Evolutionary conservation across 139 green algal genomes (phyloP), one percentile per base, ranked within the genome.

Genomic region (Closterium sp.): DNA sequence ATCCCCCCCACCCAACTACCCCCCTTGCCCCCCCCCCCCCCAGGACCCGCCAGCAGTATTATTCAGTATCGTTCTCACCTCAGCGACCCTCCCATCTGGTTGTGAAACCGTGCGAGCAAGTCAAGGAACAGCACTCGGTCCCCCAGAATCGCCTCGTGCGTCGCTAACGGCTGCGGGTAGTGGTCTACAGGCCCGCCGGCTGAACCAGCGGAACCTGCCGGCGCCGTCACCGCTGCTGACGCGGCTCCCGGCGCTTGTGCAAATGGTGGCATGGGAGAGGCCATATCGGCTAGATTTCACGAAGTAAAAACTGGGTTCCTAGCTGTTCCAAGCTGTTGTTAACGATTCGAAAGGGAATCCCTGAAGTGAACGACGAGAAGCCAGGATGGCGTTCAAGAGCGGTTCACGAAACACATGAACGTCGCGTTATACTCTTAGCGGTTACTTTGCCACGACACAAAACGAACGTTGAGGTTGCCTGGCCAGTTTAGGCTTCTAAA

Each of bases 141-240:
- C 13, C 29, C 88, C 88, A 91, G 29, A 85, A 91, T 31, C 29
- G 88, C 88, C 42, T 91, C 88, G 88, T 91, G 88, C 29, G 42
- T 88, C 28, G 88, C 88, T 30, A 91, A 86, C 42, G 88, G 88
- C 31, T 91, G 29, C 28, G 88, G 88, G 31, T 91, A 91, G 88
- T 79, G 62, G 62, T 79, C 62, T 79, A 79, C 62, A 13, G 62
- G 62, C 62, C 62, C 62, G 31, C 86, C 31, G 19, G 31, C 31
- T 27, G 31, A 85, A 85, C 19, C 31, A 89, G 86, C 86, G 86
- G 24, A 24, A 89, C 86, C 31, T 89, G 62, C 17, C 62, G 62
- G 62, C 62, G 62, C 62, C 62, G 62, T 79, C 62, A 79, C 27
- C 62, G 62, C 45, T 70, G 45, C 45, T 70, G 45, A 70, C 45